Base-by-base conservation (phyloP, 352 stramenopile species). In the Globisporangium solare region DNA sequence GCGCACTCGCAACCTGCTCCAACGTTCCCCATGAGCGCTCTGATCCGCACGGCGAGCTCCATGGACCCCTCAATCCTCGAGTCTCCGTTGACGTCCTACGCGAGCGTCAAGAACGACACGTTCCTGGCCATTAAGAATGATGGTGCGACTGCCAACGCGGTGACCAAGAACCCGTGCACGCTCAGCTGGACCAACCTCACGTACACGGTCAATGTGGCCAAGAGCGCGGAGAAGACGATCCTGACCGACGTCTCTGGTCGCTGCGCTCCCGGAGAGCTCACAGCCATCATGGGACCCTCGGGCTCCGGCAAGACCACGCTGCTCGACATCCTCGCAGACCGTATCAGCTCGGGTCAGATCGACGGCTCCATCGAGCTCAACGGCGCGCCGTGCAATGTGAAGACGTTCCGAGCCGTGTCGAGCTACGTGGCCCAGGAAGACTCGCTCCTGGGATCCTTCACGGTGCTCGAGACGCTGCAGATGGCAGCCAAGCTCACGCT, bases 121-220 rank as follows among this genome's bases (percentile, higher is more conserved):
- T 13, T 39, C 18, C 5, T 56, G 20, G 4, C 20, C 18, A 39
- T 56, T 13, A n/a, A 43, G 39, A 43, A 43, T 15, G 39, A 43
- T 10, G 39, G 12, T n/a, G 39, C 18, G 6, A 18, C 43, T 31
- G 11, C 42, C 52, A 15, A 22, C 1, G 7, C 37, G n/a, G 17
- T 20, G 22, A 51, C 17, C 22, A 51, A 11, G n/a, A 71, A 64
- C 42, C 56, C 57, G 49, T 89, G 79, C 51, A 72, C 66, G 17
- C 72, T 89, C 51, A 87, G 76, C 68, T 89, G 79, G 79, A 66
- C 77, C 63, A 82, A 86, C 65, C 66, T 89, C 50, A 76, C 72
- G 48, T 87, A 75, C 61, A 73, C 71, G 14, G 73, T 88, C 14
- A 60, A 76, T n/a, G 41, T 68, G 27, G 68, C 63, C 53, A 74